A percentile compares a stretch with the other conserved stretches of the same genome.
phyloP scores from a whole-genome alignment of 495 filamentous ascomycete species.

The Tuber calosporum region DNA sequence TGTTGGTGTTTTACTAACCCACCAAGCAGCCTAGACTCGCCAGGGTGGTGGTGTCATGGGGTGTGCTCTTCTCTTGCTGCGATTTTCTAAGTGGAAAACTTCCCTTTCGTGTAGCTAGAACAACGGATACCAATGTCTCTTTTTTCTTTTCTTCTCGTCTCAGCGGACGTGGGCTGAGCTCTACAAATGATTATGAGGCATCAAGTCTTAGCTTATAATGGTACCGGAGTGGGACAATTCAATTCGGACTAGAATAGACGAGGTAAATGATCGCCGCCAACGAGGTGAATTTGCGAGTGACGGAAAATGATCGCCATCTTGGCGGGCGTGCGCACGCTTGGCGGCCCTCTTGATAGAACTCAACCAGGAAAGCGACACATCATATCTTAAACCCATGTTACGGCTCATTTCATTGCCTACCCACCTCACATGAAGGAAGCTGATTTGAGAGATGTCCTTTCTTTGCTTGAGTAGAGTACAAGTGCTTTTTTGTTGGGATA shows the following conservation, averaged over 20 bases:
- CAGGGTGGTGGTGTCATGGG: not conserved
- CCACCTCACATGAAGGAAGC: not conserved
- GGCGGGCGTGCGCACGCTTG: not conserved
- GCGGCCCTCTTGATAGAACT: not conserved
- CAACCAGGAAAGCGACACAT: not conserved
- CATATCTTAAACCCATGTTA: not conserved
- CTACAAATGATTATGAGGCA: not conserved
- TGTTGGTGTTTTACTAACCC: not conserved
- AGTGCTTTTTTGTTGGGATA: not conserved
- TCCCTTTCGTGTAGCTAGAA: not conserved
- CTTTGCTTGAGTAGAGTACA: too few species aligned
- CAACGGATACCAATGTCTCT: not conserved
- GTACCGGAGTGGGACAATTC: not conserved
- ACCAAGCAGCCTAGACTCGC: not conserved
- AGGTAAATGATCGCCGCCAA: not conserved
- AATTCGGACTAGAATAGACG: not conserved
- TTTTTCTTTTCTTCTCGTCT: not conserved
- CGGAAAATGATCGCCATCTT: not conserved
- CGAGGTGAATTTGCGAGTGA: not conserved
- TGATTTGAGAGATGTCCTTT: not conserved
- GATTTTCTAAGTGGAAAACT: not conserved
- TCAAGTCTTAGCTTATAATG: not conserved
- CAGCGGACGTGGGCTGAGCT: not conserved
- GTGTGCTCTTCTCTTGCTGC: not conserved
- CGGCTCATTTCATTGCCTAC: not conserved